Percentiles rank a stretch among this genome's conserved stretches.
Evolutionary conservation across 2,329 filamentous ascomycete genomes (phyloP).

Genomic region (Clonostachys rhizophaga): DNA sequence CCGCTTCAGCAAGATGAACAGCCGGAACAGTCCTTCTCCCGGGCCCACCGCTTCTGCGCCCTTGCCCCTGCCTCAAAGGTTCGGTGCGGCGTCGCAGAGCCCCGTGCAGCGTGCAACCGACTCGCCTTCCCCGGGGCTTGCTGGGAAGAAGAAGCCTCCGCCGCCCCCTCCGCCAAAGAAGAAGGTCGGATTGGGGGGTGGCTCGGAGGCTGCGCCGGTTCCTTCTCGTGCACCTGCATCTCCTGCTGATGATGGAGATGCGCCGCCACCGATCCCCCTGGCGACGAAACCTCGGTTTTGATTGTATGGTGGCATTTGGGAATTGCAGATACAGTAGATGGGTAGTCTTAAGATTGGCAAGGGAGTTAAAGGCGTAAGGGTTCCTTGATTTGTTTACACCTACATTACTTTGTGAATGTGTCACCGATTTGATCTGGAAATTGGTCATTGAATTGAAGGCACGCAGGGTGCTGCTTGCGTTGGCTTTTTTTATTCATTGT

Average conservation of each 20-base stretch:
- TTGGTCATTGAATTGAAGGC: no score
- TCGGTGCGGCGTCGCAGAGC: constrained; percentile 35
- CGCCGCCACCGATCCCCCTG: constrained; percentile 48
- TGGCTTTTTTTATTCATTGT: constrained; percentile 4
- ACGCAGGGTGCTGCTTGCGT: constrained; percentile 2
- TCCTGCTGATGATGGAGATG: constrained; percentile 16
- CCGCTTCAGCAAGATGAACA: constrained; percentile 54
- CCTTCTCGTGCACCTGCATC: constrained; percentile 2
- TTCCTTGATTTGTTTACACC: no score
- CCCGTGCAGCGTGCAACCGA: constrained; percentile 3
- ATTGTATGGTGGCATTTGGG: not conserved
- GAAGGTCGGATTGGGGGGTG: constrained; percentile 31
- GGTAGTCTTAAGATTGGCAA: no score
- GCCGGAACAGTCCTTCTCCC: constrained; percentile 22
- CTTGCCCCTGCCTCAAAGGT: constrained; percentile 59
- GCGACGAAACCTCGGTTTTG: constrained; percentile 43
- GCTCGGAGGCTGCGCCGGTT: constrained; percentile 1
- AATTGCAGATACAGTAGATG: no score
- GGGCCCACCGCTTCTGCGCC: constrained; percentile 57
- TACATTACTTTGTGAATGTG: no score
- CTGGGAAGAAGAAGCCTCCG: constrained; percentile 48
- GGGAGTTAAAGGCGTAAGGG: no score
- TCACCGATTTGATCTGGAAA: no score
- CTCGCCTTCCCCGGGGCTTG: constrained; percentile 9
- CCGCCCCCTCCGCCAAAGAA: constrained; percentile 48